Evolutionary conservation across 352 stramenopile species (phyloP), one percentile per base, ranked within the genome.

Genomic region (Phytophthora sansomeana): DNA sequence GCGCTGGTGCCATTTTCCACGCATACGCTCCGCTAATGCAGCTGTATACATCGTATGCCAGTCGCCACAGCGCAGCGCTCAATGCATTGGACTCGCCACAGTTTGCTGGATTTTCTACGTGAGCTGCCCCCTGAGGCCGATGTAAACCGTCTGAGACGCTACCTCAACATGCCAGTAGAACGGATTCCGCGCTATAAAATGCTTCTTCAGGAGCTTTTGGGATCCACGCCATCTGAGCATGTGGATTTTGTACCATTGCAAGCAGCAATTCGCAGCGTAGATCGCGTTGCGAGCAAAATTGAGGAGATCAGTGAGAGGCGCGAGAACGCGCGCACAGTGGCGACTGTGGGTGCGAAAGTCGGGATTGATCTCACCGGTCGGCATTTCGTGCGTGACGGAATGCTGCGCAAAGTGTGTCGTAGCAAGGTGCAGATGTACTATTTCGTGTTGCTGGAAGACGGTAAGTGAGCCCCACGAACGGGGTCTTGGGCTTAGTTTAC

Each of bases 141-240:
- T 38, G 62, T 83, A 4, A 86, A 90, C 26, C 76, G 81, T 3
- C 63, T 96, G 24, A 71, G 81, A 14, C 86, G 77, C 19, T 94
- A 93, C 42, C 61, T 96, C n/a, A 95, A 94, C 46, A 94, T 95
- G 85, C 88, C 88, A 6, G 92, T 96, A 71, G 85, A 95, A 58
- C 76, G 87, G 4, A 96, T 96, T 46, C 88, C 87, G 7, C 81
- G 85, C 24, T 96, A 96, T 62, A 93, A 92, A 44, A 79, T 95
- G 59, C 83, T 94, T 30, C 70, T 96, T 38, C 72, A 94, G 32
- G 85, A 95, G 48, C 66, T 96, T n/a, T 56, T 94, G 3, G 81
- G 68, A 17, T 85, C 75, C 39, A 96, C 88, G 0, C 74, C 81
- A 28, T 36, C 60, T 16, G 81, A 92, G 26, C 88, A 96, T 48